phyloP scores from a whole-genome alignment of 2,329 filamentous ascomycete species.

The Aspergillus intermedius region DNA sequence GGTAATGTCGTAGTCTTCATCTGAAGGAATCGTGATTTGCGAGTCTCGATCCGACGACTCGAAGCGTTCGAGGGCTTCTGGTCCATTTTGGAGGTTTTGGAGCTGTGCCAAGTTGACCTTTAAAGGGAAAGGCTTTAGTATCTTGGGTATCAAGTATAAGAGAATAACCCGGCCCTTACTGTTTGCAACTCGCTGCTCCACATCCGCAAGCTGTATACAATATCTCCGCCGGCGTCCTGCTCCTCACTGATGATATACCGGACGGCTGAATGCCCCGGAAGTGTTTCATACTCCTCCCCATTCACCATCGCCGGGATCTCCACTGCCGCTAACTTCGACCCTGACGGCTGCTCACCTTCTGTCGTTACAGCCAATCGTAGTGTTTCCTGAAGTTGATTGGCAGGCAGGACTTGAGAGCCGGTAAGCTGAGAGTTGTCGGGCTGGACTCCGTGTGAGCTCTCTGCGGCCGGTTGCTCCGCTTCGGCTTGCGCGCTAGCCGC shows the following conservation, averaged over 20 bases:
- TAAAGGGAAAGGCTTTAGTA: conserved; percentile 1
- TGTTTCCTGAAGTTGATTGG: background rate
- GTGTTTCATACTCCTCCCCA: conserved; percentile 30
- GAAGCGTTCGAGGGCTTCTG: conserved; percentile 19
- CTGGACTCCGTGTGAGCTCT: background rate
- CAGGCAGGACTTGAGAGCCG: background rate
- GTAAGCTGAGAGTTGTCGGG: background rate
- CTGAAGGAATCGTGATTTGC: conserved; percentile 2
- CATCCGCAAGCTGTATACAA: conserved; percentile 28
- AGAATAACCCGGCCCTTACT: conserved; percentile 18
- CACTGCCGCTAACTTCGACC: conserved; percentile 16
- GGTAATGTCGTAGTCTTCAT: conserved; percentile 8
- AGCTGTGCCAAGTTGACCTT: conserved; percentile 24
- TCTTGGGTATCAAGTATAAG: background rate
- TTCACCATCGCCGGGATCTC: conserved; percentile 26
- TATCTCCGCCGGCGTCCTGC: conserved; percentile 12
- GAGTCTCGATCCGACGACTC: background rate
- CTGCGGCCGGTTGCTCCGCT: background rate
- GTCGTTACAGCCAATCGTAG: background rate
- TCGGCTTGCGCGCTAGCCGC: background rate
- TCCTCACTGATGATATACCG: conserved; percentile 25
- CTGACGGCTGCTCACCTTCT: background rate
- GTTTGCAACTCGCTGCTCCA: conserved; percentile 30
- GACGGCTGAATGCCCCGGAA: conserved; percentile 34
- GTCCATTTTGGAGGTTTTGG: conserved; percentile 23